These are phyloP conservation scores for Lactarius hatsudake DNA, from an alignment of 768 basidiomycete species.

Conservation along the genomic window DNA sequence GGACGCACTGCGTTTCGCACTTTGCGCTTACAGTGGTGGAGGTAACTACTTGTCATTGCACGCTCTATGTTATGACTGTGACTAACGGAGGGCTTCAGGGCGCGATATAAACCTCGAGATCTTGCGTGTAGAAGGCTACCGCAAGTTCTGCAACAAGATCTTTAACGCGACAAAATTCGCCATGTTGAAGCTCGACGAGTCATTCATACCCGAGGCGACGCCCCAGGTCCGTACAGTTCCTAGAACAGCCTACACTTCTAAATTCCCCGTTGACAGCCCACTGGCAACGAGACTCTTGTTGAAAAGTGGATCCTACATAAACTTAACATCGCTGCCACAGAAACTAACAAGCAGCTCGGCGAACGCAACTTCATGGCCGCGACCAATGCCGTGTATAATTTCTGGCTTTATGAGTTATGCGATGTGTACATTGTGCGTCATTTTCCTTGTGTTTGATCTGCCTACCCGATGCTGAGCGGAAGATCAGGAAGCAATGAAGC, in stretches of 20 bases:
- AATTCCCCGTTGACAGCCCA: constrained; percentile 50
- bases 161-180: constrained; percentile 99
- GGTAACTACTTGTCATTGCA: constrained; percentile 43
- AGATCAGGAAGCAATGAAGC: constrained; percentile 96
- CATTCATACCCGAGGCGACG: constrained; percentile 70
- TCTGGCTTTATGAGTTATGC: constrained; percentile 99
- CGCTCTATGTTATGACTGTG: neutral
- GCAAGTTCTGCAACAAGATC: constrained; percentile 99
- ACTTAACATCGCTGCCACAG: constrained; percentile 74
- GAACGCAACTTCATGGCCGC: constrained; percentile 93
- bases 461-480: neutral
- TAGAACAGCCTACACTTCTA: constrained; percentile 3
- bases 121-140: constrained; percentile 92
- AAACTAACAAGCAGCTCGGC: constrained; percentile 71
- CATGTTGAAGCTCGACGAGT: constrained; percentile 91
- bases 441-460: neutral
- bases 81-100: constrained; percentile 43
- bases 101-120: constrained; percentile 98
- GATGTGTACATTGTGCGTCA: constrained; percentile 91
- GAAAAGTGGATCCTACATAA: constrained; percentile 97
- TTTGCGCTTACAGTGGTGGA: constrained; percentile 91
- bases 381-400: constrained; percentile 80
- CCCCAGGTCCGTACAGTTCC: constrained; percentile 51
- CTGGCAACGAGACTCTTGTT: constrained; percentile 86
- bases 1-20: constrained; percentile 91